A percentile compares a stretch with the other conserved stretches of the same genome.
phyloP scores from a whole-genome alignment of 768 basidiomycete genomes.

The Glaciozyma antarctica region DNA sequence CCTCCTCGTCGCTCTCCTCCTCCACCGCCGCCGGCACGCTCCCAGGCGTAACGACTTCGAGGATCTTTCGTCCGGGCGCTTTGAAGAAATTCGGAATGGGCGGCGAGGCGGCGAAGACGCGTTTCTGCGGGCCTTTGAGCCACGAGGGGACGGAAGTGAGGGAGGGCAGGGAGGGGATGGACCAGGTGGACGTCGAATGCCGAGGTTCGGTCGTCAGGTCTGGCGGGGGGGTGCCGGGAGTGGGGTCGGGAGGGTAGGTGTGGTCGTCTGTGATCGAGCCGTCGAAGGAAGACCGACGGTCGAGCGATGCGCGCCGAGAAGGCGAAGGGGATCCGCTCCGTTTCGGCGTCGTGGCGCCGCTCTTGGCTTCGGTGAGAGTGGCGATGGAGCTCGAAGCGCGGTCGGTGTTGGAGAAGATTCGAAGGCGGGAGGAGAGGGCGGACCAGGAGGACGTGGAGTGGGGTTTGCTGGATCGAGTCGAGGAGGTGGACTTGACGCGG shows the following conservation, averaged over 20 bases:
- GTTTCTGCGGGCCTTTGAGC: constrained; percentile 7
- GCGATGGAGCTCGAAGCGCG: too few species aligned
- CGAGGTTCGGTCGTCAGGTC: background rate
- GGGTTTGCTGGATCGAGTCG: background rate
- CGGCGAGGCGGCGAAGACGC: constrained; percentile 11
- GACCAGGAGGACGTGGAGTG: background rate
- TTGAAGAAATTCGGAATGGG: background rate
- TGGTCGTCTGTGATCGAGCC: background rate
- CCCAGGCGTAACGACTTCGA: constrained; percentile 18
- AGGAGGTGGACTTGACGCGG: background rate
- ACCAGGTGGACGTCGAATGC: background rate
- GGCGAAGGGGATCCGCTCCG: too few species aligned
- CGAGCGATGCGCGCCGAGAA: background rate
- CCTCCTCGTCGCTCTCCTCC: background rate
- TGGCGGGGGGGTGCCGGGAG: background rate
- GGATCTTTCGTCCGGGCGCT: constrained; percentile 11
- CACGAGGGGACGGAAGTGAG: constrained; percentile 1
- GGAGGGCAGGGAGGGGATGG: background rate
- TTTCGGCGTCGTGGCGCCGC: too few species aligned
- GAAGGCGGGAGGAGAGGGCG: background rate
- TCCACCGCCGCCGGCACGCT: background rate
- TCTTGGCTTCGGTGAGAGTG: too few species aligned
- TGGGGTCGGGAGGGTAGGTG: constrained; percentile 25
- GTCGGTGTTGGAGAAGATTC: too few species aligned
- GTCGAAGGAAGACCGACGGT: background rate